Evolutionary conservation across 768 basidiomycete genomes (phyloP), one percentile per base, ranked within the genome.

Genomic region (Naganishia onofrii): DNA sequence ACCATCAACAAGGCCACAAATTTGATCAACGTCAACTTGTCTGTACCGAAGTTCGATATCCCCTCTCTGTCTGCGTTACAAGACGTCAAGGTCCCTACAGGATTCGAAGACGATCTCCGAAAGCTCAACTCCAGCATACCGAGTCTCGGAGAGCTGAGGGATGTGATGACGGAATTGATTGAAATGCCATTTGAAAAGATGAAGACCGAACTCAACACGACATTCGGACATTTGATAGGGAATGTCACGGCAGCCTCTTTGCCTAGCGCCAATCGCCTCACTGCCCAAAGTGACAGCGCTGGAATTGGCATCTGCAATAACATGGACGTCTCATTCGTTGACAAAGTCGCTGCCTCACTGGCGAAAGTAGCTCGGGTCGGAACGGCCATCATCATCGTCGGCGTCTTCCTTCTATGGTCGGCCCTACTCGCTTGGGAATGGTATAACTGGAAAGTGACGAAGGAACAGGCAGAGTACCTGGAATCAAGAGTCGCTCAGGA

Each of bases 141-240:
- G 0, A 88, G 88, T 1, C 84, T 94, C 48, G 84, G 86, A 31
- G 87, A 90, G 17, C 81, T 99, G 57, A 89, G 91, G 81, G 81
- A 88, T 56, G 84, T 89, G 67, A 86, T 96, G 73, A 87, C 90
- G 77, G 66, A 71, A 26, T 72, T 84, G 46, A 77, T 83, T 68
- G 70, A 74, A 9, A 88, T 86, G 0, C 95, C 95, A 0, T 96
- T 98, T 77, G 91, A 96, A 76, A 83, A 87, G 3, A 80, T 97
- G 65, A 96, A 93, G 80, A 83, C 87, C 71, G 91, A 94, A 60
- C 93, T 98, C 80, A 95, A 95, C 77, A 85, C 88, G 69, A 93
- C 92, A 0, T 90, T 96, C 42, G 42, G 19, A 31, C 44, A 52
- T 26, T 17, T 69, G 44, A 52, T 69, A 19, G 56, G 68, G 28